Percentiles rank a stretch among this genome's conserved stretches.
phyloP scores from a whole-genome alignment of 179 eudicot genomes.

The Spergularia azorica region DNA sequence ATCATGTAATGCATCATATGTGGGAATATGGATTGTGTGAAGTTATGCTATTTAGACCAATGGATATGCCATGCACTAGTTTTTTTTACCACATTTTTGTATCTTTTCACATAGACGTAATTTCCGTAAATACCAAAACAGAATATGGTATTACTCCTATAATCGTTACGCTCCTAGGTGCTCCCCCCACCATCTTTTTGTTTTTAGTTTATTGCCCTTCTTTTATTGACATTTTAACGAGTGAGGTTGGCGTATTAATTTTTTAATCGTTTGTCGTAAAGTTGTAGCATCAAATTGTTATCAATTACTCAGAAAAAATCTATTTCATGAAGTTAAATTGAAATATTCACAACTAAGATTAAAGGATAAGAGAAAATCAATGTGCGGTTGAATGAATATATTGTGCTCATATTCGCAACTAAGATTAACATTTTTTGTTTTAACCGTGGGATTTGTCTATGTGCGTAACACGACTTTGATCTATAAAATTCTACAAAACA shows the following conservation, averaged over 20 bases:
- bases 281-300: not conserved
- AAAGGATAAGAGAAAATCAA: too few relatives aligned
- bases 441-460: too few relatives aligned
- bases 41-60: conserved; percentile 4
- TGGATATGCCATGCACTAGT: conserved; percentile 15
- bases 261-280: not conserved
- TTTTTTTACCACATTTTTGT: conserved; percentile 11
- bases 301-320: conserved; percentile 1
- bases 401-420: too few relatives aligned
- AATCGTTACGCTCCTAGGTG: conserved; percentile 3
- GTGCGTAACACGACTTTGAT: too few relatives aligned
- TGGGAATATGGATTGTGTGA: not conserved
- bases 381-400: too few relatives aligned
- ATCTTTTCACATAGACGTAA: conserved; percentile 11
- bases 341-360: too few relatives aligned
- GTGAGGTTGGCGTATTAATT: conserved; percentile 12
- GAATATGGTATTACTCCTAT: conserved; percentile 3
- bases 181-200: not conserved
- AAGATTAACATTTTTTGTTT: too few relatives aligned
- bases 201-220: not conserved
- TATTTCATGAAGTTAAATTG: not conserved
- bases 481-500: too few relatives aligned
- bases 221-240: not conserved
- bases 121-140: conserved; percentile 24
- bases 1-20: not conserved